Conservation (phyloP, 495 filamentous ascomycete species). For the Daldinia concentrica region DNA sequence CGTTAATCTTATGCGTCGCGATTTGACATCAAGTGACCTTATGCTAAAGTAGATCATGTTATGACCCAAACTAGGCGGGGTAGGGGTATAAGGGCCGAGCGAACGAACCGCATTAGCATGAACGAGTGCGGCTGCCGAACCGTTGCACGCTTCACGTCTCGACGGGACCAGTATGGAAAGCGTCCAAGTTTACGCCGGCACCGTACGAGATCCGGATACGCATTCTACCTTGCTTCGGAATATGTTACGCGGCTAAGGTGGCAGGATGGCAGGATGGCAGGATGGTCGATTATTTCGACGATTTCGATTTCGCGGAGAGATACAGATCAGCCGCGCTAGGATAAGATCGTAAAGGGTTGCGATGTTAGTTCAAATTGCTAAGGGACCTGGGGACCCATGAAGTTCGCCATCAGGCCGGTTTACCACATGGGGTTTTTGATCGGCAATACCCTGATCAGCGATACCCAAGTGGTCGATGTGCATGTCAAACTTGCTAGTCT, state of each 20-base stretch:
- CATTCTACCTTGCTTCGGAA: neutral
- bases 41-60: conserved; percentile 22
- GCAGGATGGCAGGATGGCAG: neutral
- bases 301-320: conserved; percentile 1
- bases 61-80: conserved; percentile 3
- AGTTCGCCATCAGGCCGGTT: conserved; percentile 2
- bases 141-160: conserved; percentile 31
- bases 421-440: conserved; percentile 31
- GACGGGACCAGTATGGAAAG: conserved; percentile 21
- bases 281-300: neutral
- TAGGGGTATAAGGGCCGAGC: conserved; percentile 38
- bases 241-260: neutral
- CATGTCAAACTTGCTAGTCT: conserved; percentile 6
- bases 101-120: conserved; percentile 27
- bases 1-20: conserved; percentile 15
- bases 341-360: conserved; percentile 7
- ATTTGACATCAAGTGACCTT: conserved; percentile 32
- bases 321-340: conserved; percentile 21
- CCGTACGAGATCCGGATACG: neutral
- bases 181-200: conserved; percentile 9
- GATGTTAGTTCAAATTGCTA: conserved; percentile 31
- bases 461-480: conserved; percentile 15
- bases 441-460: conserved; percentile 14
- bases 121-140: conserved; percentile 24
- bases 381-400: conserved; percentile 15